Base-by-base conservation (phyloP, 306 rosid genomes). In the Styphnolobium japonicum region DNA sequence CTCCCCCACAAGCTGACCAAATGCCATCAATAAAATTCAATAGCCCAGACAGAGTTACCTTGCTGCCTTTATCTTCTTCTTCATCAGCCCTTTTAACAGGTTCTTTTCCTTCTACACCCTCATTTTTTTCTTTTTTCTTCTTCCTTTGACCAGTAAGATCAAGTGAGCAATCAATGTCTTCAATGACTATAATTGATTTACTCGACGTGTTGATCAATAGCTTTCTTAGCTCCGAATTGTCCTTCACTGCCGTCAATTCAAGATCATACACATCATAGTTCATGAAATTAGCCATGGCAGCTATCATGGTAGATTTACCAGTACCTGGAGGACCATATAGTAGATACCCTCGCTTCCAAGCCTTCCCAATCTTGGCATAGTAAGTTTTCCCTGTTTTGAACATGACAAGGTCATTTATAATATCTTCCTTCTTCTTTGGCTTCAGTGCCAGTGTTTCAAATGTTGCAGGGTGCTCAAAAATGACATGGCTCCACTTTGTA, bases 1-100 rank as follows among this genome's bases (percentile, higher is more conserved):
- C 81, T 15, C 89, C 87, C 1, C 91, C 91, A 81, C 95, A 85
- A 22, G 92, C 91, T 42, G 92, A 88, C 92, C 95, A 87, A 56
- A 90, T 86, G 36, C 95, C 92, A 83, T 90, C 92, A 1, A 87
- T 83, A 45, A 83, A 72, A 69, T 90, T 88, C 83, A 86, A 52
- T 5, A 86, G 43, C 48, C 92, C 94, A 15, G 95, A 90, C 2
- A 88, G 74, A 22, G 95, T 88, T 0, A 90, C 95, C 43, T 88
- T 75, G 4, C 87, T 87, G 0, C 37, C 43, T n/a, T 53, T 27
- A 7, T 22, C 18, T 1, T 60, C 88, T 27, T 85, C 85, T 15
- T 67, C 78, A 16, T 51, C 57, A 7, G 3, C 53, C 55, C 7
- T 43, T 60, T 37, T 84, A 1, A 31, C 6, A 11, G 72, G 46